Percentiles rank a stretch among this genome's conserved stretches.
These are phyloP conservation scores for Neopestalotiopsis rosae DNA, from an alignment of 2,329 filamentous ascomycete species.

Conservation along the genomic window DNA sequence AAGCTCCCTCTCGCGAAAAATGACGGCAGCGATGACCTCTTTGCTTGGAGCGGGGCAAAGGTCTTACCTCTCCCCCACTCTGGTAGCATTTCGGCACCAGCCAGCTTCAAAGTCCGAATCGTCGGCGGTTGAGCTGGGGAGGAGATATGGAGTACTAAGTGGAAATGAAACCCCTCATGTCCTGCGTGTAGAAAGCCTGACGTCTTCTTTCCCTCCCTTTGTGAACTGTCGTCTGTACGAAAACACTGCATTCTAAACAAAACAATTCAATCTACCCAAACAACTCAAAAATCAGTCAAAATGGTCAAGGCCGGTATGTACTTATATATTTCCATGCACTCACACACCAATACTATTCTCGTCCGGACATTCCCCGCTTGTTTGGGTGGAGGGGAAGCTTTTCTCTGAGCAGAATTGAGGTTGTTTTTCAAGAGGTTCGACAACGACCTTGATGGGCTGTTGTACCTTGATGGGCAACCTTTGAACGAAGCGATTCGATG, in stretches of 20 bases:
- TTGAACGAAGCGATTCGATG: constrained; percentile 21
- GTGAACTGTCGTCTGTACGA: constrained; percentile 3
- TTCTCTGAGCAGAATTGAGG: constrained; percentile 62
- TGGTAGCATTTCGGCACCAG: constrained; percentile 11
- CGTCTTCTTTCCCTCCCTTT: constrained; percentile 7
- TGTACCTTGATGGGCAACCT: constrained; percentile 34
- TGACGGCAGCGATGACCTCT: constrained; percentile 18
- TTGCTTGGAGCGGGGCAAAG: constrained; percentile 6
- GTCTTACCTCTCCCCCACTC: constrained; percentile 8
- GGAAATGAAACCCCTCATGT: constrained; percentile 15
- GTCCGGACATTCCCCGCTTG: constrained; percentile 20
- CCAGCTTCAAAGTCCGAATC: constrained; percentile 9
- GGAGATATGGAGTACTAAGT: constrained; percentile 11
- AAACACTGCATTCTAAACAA: constrained; percentile 22
- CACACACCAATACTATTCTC: constrained; percentile 25
- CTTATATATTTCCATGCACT: constrained; percentile 21
- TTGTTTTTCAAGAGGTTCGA: constrained; percentile 47
- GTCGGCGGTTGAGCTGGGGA: constrained; percentile 4
- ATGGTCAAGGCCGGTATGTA: constrained; percentile 85
- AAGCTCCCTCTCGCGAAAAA: constrained; percentile 8
- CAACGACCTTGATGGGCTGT: constrained; percentile 52
- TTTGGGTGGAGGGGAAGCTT: constrained; percentile 32
- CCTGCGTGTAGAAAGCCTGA: constrained; percentile 2
- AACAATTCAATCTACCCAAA: constrained; percentile 23
- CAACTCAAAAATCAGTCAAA: constrained; percentile 64